Evolutionary conservation across 2,329 filamentous ascomycete species (phyloP).

Genomic region (Clarireedia paspali): DNA sequence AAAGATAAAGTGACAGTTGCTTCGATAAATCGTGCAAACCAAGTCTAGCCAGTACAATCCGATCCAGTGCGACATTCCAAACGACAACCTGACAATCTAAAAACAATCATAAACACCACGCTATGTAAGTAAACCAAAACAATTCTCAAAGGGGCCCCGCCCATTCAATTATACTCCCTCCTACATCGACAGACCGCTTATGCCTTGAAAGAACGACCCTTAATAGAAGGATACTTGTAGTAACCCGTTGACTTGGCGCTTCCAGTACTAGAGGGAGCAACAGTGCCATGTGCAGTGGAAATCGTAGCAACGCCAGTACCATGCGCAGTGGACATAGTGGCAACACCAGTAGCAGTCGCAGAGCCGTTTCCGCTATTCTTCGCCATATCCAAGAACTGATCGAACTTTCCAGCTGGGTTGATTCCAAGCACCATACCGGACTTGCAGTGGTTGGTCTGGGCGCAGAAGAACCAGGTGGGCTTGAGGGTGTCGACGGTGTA

Average conservation of each 20-base stretch:
- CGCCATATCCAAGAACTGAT: background rate
- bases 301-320: background rate
- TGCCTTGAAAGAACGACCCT: background rate
- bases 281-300: background rate
- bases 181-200: background rate
- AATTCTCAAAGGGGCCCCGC: background rate
- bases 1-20: background rate
- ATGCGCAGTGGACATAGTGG: background rate
- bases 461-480: slow-evolving; percentile 1
- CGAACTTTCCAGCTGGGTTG: background rate
- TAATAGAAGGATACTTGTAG: background rate
- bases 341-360: background rate
- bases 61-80: background rate
- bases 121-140: background rate
- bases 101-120: background rate
- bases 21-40: background rate
- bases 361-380: background rate
- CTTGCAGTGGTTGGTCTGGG: background rate
- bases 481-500: background rate
- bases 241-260: background rate
- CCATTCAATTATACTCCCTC: background rate
- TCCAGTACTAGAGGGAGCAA: background rate
- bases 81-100: background rate
- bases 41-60: background rate
- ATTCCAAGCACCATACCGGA: slow-evolving; percentile 1